These are phyloP conservation scores for Rhinocladiella mackenziei DNA, from an alignment of 2,329 filamentous ascomycete species.

Conservation along the genomic window DNA sequence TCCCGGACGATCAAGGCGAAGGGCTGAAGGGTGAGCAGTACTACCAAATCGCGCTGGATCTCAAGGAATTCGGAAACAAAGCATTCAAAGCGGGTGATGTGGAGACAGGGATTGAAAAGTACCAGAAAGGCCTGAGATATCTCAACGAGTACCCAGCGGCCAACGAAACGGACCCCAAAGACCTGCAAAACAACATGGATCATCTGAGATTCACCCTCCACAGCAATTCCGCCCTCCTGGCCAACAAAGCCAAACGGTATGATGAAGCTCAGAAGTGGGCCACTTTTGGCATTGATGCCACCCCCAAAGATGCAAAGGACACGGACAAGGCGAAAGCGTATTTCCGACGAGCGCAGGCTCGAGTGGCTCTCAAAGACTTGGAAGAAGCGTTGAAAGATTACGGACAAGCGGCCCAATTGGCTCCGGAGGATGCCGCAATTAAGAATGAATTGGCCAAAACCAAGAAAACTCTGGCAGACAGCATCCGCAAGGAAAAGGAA, in stretches of 20 bases:
- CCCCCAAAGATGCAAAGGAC: conserved; percentile 59
- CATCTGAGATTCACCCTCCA: conserved; percentile 79
- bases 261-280: conserved; percentile 68
- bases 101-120: conserved; percentile 74
- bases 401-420: conserved; percentile 68
- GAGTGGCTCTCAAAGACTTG: conserved; percentile 74
- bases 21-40: conserved; percentile 64
- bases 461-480: conserved; percentile 69
- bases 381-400: conserved; percentile 74
- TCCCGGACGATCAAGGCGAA: conserved; percentile 72
- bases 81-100: conserved; percentile 80
- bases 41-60: conserved; percentile 72
- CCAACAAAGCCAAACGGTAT: conserved; percentile 73
- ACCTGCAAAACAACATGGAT: conserved; percentile 63
- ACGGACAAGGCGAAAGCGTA: conserved; percentile 84
- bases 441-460: conserved; percentile 69
- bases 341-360: conserved; percentile 76
- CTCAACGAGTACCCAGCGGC: conserved; percentile 76
- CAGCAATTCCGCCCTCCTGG: conserved; percentile 81
- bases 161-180: conserved; percentile 64
- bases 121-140: conserved; percentile 88
- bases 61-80: conserved; percentile 89
- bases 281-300: conserved; percentile 65
- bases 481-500: conserved; percentile 83
- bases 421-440: conserved; percentile 71